Percentiles rank a stretch among this genome's conserved stretches.
phyloP scores from a whole-genome alignment of 805 yeast genomes.

The Ogataea angusta region DNA sequence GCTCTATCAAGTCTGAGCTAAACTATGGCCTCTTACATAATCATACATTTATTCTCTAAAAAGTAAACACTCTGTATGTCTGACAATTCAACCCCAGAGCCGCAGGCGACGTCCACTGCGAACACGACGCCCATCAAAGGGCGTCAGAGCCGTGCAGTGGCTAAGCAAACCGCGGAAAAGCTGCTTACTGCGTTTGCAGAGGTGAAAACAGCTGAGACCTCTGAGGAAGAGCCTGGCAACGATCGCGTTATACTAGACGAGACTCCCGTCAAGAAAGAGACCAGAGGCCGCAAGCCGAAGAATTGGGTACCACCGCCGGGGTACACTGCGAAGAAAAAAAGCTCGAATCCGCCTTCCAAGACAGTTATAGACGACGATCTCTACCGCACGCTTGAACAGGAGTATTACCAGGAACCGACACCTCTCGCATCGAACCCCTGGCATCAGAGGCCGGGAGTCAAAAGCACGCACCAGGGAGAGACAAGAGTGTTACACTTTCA shows the following conservation, averaged over 20 bases:
- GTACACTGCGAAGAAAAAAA: conserved; percentile 2
- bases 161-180: conserved; percentile 12
- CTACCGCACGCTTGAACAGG: conserved; percentile 9
- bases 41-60: neutral
- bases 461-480: conserved; percentile 14
- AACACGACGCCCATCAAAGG: conserved; percentile 11
- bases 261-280: conserved; percentile 7
- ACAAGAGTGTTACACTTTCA: conserved; percentile 14
- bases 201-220: conserved; percentile 3
- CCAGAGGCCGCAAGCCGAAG: conserved; percentile 16
- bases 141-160: conserved; percentile 5
- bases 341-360: neutral
- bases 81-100: conserved; percentile 10
- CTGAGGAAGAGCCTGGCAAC: conserved; percentile 12
- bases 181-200: conserved; percentile 6
- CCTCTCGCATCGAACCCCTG: conserved; percentile 15
- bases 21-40: conserved; percentile 1
- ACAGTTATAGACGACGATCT: conserved; percentile 5
- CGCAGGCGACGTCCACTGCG: conserved; percentile 16
- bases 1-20: conserved; percentile 40
- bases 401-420: conserved; percentile 10
- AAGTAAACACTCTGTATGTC: conserved; percentile 5
- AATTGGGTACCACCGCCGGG: conserved; percentile 17
- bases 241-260: conserved; percentile 8
- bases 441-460: conserved; percentile 10